These are phyloP conservation scores for Trametes sanguinea DNA, from an alignment of 768 basidiomycete species.

Conservation along the genomic window DNA sequence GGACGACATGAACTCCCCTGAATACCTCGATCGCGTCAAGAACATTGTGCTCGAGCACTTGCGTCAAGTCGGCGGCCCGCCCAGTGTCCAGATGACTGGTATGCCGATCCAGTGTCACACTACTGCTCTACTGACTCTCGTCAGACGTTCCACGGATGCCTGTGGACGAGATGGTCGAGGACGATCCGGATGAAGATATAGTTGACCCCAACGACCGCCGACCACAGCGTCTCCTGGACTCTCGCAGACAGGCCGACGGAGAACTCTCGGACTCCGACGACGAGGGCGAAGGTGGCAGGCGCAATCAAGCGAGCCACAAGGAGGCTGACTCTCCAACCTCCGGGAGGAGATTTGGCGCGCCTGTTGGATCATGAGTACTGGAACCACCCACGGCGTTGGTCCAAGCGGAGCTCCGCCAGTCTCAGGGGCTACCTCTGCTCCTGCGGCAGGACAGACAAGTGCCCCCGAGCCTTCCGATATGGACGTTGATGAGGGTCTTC, in stretches of 20 bases:
- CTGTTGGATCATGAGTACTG: constrained; percentile 70
- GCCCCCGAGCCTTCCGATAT: constrained; percentile 30
- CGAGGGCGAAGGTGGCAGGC: constrained; percentile 87
- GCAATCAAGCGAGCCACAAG: constrained; percentile 63
- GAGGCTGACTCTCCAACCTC: constrained; percentile 44
- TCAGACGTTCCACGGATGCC: constrained; percentile 83
- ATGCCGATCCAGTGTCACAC: constrained; percentile 25
- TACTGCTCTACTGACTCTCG: background rate
- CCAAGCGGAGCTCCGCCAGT: constrained; percentile 61
- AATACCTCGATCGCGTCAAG: constrained; percentile 92
- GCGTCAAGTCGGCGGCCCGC: constrained; percentile 82
- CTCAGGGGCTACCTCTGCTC: constrained; percentile 12
- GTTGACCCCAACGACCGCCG: constrained; percentile 76
- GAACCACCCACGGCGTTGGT: constrained; percentile 69
- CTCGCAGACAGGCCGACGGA: constrained; percentile 78
- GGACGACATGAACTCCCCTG: constrained; percentile 91
- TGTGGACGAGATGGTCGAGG: constrained; percentile 83
- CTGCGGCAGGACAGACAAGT: background rate
- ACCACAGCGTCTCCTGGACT: constrained; percentile 76
- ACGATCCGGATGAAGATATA: constrained; percentile 83
- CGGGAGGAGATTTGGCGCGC: constrained; percentile 57
- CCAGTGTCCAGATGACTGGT: constrained; percentile 92
- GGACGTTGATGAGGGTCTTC: constrained; percentile 37
- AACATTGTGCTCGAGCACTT: constrained; percentile 91
- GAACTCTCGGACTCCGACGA: constrained; percentile 98